Conservation (phyloP, 192 early-diverging fungal species). For the Backusella luteola region DNA sequence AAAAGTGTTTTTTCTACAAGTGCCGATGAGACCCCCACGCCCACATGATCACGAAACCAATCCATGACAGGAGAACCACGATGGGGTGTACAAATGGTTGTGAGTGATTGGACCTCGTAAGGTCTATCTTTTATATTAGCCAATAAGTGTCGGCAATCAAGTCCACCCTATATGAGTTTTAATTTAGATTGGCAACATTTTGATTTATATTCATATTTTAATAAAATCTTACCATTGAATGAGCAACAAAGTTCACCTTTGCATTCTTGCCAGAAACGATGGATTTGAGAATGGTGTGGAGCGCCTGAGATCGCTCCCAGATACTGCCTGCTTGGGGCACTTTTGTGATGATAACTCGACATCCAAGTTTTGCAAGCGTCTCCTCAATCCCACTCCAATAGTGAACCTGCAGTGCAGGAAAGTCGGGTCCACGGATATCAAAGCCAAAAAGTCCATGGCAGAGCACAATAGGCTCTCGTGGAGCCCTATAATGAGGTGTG, state of each 20-base stretch:
- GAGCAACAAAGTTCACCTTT: conserved; percentile 82
- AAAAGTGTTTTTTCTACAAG: conserved; percentile 1
- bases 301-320: conserved; percentile 70
- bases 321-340: conserved; percentile 77
- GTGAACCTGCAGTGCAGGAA: conserved; percentile 81
- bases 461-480: conserved; percentile 78
- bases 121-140: conserved; percentile 69
- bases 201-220: not conserved
- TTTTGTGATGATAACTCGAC: conserved; percentile 75
- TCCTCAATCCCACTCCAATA: conserved; percentile 85
- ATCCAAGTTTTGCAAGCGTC: conserved; percentile 74
- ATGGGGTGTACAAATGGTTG: conserved; percentile 94
- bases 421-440: conserved; percentile 75
- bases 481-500: conserved; percentile 64
- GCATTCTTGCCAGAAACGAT: conserved; percentile 45
- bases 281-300: conserved; percentile 65
- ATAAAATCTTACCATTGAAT: conserved; percentile 76
- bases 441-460: conserved; percentile 95
- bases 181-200: not conserved
- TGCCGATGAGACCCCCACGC: conserved; percentile 60
- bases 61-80: conserved; percentile 94
- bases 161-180: conserved; percentile 66
- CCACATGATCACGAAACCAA: conserved; percentile 86
- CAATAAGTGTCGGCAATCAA: conserved; percentile 92
- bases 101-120: conserved; percentile 77